Evolutionary conservation across 495 filamentous ascomycete genomes (phyloP), one percentile per base, ranked within the genome.

Genomic region (Penicillium salamii): DNA sequence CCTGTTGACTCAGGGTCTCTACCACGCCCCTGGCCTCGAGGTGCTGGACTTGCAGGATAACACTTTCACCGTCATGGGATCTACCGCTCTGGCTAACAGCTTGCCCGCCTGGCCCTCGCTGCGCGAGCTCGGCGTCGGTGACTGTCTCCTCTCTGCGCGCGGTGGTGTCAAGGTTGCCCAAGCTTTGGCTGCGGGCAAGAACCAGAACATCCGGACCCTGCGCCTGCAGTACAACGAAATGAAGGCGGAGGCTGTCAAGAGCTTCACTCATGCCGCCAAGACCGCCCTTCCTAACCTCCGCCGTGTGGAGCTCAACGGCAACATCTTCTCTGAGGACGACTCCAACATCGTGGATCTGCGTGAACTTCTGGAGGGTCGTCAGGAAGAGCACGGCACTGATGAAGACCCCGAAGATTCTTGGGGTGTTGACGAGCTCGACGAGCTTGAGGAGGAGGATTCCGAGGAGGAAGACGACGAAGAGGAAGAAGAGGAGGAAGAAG

Each of bases 161-260:
- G 92, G 95, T 33, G 86, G 84, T 48, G 67, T 89, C 15, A 67
- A 86, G 55, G 69, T 98, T 19, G 88, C 82, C 11, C 70, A 84
- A 40, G 84, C 89, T 20, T 72, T 98, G 45, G 76, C 75, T 2
- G 78, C 85, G 63, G 90, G 87, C 18, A 80, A 80, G 54, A 96
- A 96, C 67, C 66, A 70, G 54, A 86, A 84, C 66, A 72, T 97
- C 11, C 78, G 92, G 73, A 84, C 83, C 6, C 70, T 97, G 57
- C 80, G 89, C 50, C 67, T 96, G 50, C 92, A 97, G 68, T 97
- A 88, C 78, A 96, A 97, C 75, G 93, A 98, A 49, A 91, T 98
- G 58, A 88, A 86, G 37, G 69, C 84, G 0, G 76, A 79, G 48
- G 85, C 86, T 31, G 68, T 96, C 32, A 82, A 86, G 64, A 78